Evolutionary conservation across 2,329 filamentous ascomycete species (phyloP).

Genomic region (Diplodia scrobiculata): DNA sequence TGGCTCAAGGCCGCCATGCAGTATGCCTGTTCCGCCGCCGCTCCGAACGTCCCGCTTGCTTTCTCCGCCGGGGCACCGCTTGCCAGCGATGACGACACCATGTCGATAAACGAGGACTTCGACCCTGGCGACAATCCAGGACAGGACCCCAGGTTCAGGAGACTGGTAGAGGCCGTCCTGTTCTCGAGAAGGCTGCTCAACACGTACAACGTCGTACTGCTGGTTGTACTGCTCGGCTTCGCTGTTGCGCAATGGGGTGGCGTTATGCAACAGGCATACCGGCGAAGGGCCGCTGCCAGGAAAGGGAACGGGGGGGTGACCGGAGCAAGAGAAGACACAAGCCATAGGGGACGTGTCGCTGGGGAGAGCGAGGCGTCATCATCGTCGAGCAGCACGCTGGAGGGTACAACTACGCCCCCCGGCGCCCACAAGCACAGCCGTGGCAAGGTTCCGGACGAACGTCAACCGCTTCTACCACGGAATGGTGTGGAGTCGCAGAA

Average conservation of each 20-base stretch:
- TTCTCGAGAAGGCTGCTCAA: slow-evolving; percentile 45
- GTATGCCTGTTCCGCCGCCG: background rate
- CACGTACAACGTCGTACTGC: slow-evolving; percentile 47
- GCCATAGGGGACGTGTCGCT: background rate
- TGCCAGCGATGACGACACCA: slow-evolving; percentile 15
- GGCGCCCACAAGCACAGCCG: slow-evolving; percentile 31
- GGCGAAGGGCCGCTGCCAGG: slow-evolving; percentile 11
- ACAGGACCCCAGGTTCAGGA: slow-evolving; percentile 42
- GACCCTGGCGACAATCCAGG: slow-evolving; percentile 34
- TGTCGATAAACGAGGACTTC: slow-evolving; percentile 22
- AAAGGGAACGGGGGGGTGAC: background rate
- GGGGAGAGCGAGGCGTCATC: slow-evolving; percentile 37
- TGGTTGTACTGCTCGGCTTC: slow-evolving; percentile 44
- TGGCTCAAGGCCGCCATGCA: slow-evolving; percentile 16
- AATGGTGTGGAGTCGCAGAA: slow-evolving; percentile 16
- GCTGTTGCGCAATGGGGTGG: slow-evolving; percentile 44
- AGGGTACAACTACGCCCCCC: slow-evolving; percentile 42
- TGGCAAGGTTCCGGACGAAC: slow-evolving; percentile 36
- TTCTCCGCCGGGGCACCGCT: background rate
- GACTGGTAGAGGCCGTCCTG: slow-evolving; percentile 44
- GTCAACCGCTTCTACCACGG: slow-evolving; percentile 40
- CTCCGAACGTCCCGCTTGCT: background rate
- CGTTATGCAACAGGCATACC: slow-evolving; percentile 30
- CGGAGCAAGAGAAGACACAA: background rate
- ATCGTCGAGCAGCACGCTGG: slow-evolving; percentile 46